A percentile compares a stretch with the other conserved stretches of the same genome.
Evolutionary conservation across 2,329 filamentous ascomycete genomes (phyloP).

Genomic region (Trichoderma arundinaceum): DNA sequence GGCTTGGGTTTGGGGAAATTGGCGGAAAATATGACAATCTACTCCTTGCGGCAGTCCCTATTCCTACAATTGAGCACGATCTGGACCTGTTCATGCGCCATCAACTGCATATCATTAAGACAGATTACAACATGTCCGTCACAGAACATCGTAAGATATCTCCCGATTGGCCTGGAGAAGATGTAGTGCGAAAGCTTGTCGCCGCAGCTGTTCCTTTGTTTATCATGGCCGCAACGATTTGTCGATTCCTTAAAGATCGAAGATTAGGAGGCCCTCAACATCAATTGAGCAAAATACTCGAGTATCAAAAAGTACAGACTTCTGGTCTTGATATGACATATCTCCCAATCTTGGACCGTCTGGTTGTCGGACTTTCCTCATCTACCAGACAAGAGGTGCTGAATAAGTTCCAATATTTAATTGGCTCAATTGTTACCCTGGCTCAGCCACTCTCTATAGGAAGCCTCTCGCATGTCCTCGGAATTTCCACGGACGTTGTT

Average conservation of each 20-base stretch:
- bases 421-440: slow-evolving; percentile 43
- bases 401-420: slow-evolving; percentile 39
- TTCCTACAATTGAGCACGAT: slow-evolving; percentile 9
- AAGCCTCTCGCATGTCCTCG: slow-evolving; percentile 41
- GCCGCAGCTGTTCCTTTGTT: slow-evolving; percentile 44
- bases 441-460: slow-evolving; percentile 40
- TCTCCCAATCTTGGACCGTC: slow-evolving; percentile 32
- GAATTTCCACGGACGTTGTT: slow-evolving; percentile 33
- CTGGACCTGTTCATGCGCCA: slow-evolving; percentile 8
- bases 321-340: slow-evolving; percentile 36
- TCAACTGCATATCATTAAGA: slow-evolving; percentile 1
- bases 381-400: slow-evolving; percentile 30
- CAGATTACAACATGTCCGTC: slow-evolving; percentile 30
- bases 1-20: slow-evolving; percentile 44
- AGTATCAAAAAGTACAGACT: slow-evolving; percentile 21
- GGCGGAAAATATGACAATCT: slow-evolving; percentile 28
- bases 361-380: neutral
- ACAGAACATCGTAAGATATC: slow-evolving; percentile 3
- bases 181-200: slow-evolving; percentile 32
- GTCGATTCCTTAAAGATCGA: slow-evolving; percentile 39
- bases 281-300: slow-evolving; percentile 38
- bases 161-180: slow-evolving; percentile 29
- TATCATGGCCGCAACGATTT: slow-evolving; percentile 46
- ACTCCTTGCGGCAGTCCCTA: slow-evolving; percentile 15
- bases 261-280: slow-evolving; percentile 35